Base-by-base conservation (phyloP, 371 early-diverging fungal genomes). In the Phascolomyces articulosus region DNA sequence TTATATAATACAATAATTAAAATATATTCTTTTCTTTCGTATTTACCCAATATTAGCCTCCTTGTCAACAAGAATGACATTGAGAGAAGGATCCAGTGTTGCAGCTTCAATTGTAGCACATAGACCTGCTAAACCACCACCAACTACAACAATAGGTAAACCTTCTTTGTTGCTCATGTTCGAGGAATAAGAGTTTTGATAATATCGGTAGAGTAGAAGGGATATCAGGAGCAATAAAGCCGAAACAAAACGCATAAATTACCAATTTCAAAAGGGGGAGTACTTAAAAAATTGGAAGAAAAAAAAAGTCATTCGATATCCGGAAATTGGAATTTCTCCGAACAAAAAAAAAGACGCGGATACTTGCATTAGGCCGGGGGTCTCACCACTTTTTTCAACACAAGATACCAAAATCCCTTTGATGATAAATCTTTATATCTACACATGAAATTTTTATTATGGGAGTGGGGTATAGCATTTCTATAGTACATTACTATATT, bases 71-170 rank as follows among this genome's bases (percentile, higher is more conserved):
- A 94, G 68, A 18, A 87, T 70, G 27, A 94, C 91, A 21, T 78
- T 78, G 28, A 80, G 86, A 58, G 71, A 31, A 20, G 65, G 55
- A 20, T 87, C 86, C 21, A 83, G 67, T 63, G 84, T 80, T 47
- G 89, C 82, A 24, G 91, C 88, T 63, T 91, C 90, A 60, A 90
- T 73, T n/a, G 92, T 91, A 11, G 93, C 92, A 16, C 92, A 82
- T 59, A 94, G 78, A 23, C 94, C 94, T 13, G 94, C 90, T 41
- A 94, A 78, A 60, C 94, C 94, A 31, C 94, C 89, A 13, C 94
- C 94, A 51, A 94, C 75, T 31, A 94, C 79, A 51, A 91, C 27
- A 2, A 78, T 68, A 74, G 65, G 31, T 38, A n/a, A 57, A 2
- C 0, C 0, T 34, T 16, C 24, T 40, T 54, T 38, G 40, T 13